Percentiles rank a stretch among this genome's conserved stretches.
Evolutionary conservation across 202 grass and related monocot species (phyloP).

Genomic region (Hordeum pubiflorum): DNA sequence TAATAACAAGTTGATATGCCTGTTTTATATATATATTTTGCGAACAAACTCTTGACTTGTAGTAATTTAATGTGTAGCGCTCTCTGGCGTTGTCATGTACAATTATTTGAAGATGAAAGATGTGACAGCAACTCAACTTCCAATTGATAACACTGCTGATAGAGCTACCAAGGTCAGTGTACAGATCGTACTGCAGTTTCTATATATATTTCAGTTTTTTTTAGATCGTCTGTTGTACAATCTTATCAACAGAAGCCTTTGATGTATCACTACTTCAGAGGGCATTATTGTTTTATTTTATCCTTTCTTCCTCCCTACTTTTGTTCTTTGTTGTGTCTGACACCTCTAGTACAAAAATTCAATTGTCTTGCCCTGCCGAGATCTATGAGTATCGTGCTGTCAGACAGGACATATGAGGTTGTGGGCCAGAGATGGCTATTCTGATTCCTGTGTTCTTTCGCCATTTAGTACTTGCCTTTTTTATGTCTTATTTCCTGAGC

Average conservation of each 20-base stretch:
- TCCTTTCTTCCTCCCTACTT: background rate
- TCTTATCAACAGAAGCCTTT: constrained; percentile 8
- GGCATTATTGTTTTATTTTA: constrained; percentile 8
- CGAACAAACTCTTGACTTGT: constrained; percentile 7
- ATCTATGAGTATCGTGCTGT: background rate
- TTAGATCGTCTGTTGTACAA: constrained; percentile 13
- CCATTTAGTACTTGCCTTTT: background rate
- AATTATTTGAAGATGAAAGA: constrained; percentile 99
- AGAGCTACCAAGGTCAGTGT: constrained; percentile 54
- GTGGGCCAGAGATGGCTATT: constrained; percentile 4
- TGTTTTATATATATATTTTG: constrained; percentile 18
- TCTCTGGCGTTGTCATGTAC: constrained; percentile 93
- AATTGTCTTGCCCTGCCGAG: background rate
- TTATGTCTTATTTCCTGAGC: background rate
- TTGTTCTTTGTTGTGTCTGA: background rate
- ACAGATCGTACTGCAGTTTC: background rate
- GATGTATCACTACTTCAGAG: constrained; percentile 13
- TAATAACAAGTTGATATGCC: constrained; percentile 4
- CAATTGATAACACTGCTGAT: constrained; percentile 50
- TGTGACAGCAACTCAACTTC: constrained; percentile 61
- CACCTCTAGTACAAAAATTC: background rate
- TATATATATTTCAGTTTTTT: constrained; percentile 1
- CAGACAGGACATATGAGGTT: background rate
- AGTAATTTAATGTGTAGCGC: constrained; percentile 45
- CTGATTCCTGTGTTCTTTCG: background rate